Conservation (phyloP, 2,329 filamentous ascomycete genomes). For the Orbilia ellipsospora region DNA sequence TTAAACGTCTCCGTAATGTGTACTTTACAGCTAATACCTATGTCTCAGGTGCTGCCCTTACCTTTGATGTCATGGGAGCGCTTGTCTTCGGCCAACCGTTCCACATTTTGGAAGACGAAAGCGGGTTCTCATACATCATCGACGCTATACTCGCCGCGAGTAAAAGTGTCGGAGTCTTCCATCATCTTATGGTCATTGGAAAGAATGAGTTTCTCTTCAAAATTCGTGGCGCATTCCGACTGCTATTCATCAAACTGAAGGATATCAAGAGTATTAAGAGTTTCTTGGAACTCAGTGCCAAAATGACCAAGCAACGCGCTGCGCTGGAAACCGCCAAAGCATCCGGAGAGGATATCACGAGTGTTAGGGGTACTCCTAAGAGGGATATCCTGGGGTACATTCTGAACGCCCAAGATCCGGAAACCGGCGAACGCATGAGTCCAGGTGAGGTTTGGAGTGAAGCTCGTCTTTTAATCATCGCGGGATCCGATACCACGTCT, state of each 20-base stretch:
- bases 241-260: slow-evolving; percentile 9
- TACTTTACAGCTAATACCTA: slow-evolving; percentile 57
- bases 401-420: slow-evolving; percentile 76
- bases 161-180: slow-evolving; percentile 32
- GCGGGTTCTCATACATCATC: slow-evolving; percentile 69
- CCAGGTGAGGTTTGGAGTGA: slow-evolving; percentile 77
- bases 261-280: slow-evolving; percentile 55
- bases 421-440: slow-evolving; percentile 74
- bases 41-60: slow-evolving; percentile 57
- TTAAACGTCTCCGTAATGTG: slow-evolving; percentile 8
- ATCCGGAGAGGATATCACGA: slow-evolving; percentile 61
- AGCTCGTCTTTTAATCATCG: slow-evolving; percentile 70
- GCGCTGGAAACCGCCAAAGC: slow-evolving; percentile 25
- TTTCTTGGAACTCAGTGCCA: slow-evolving; percentile 29
- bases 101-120: slow-evolving; percentile 65
- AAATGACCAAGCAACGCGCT: slow-evolving; percentile 25
- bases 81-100: slow-evolving; percentile 68
- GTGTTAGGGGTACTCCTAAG: slow-evolving; percentile 73
- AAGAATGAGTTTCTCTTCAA: slow-evolving; percentile 41
- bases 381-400: slow-evolving; percentile 82
- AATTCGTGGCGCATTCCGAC: slow-evolving; percentile 29
- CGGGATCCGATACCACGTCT: slow-evolving; percentile 74
- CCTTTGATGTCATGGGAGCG: slow-evolving; percentile 68
- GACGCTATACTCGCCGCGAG: slow-evolving; percentile 40
- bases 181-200: slow-evolving; percentile 33